Base-by-base conservation (phyloP, 1,139 yeast genomes). In the Suhomyces chickasaworum region DNA sequence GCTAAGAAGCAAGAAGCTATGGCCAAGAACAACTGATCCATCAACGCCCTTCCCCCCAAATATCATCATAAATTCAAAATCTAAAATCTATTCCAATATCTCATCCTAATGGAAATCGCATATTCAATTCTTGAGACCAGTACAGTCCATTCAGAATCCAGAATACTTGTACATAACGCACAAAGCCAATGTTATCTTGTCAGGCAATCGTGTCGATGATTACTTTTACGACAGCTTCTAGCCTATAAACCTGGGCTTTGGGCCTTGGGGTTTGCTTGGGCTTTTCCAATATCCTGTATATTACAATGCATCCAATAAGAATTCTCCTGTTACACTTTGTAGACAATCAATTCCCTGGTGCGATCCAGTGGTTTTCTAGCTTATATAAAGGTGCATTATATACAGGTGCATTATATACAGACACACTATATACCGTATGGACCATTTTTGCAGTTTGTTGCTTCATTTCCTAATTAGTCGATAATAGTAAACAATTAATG, bases 1-100 rank as follows among this genome's bases (percentile, higher is more conserved):
- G 52, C 43, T 21, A 48, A 48, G 48, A 46, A 50, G 33, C 54
- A 53, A 30, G 50, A 49, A 29, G 38, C 31, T 2, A n/a, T 21
- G 15, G 34, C 21, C 12, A 38, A 37, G n/a, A 21, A n/a, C 17
- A 20, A 18, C 16, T 36, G 16, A 35, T 3, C 13, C n/a, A 10
- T 21, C 35, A 6, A 20, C 35, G n/a, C 16, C 20, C 37, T 5
- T 5, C 37, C 20, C 25, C 16, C 22, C n/a, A n/a, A n/a, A n/a
- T n/a, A n/a, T n/a, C n/a, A n/a, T n/a, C n/a, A n/a, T n/a, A n/a
- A n/a, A n/a, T n/a, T n/a, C n/a, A n/a, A n/a, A 31, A 21, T 15
- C 9, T 21, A 15, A 16, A 20, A 16, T 30, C 18, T 17, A 18
- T 32, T 17, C 35, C 21, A 6, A n/a, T 32, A 8, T 7, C 2